These are phyloP conservation scores for Trichoderma simmonsii DNA, from an alignment of 2,329 filamentous ascomycete genomes.

Conservation along the genomic window DNA sequence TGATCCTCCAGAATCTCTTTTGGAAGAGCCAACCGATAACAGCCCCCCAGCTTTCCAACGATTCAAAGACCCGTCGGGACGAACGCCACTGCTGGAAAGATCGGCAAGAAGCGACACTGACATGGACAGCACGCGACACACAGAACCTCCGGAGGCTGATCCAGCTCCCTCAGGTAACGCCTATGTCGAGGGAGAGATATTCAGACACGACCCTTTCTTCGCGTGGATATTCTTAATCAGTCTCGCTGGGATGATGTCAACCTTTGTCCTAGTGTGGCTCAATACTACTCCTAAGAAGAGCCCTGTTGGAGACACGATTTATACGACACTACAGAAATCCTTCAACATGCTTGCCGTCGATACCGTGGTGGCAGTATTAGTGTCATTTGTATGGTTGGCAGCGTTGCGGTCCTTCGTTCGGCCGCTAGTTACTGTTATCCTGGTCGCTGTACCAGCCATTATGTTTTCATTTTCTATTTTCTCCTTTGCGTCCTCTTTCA, in stretches of 20 bases:
- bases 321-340: conserved; percentile 80
- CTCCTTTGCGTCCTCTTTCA: conserved; percentile 84
- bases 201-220: conserved; percentile 86
- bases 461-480: conserved; percentile 89
- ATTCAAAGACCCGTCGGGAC: conserved; percentile 45
- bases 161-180: conserved; percentile 45
- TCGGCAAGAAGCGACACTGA: conserved; percentile 49
- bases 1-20: conserved; percentile 59
- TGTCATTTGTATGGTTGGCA: conserved; percentile 88
- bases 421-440: conserved; percentile 73
- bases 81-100: conserved; percentile 40
- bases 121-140: conserved; percentile 37
- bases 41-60: conserved; percentile 61
- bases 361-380: conserved; percentile 82
- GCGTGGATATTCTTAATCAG: conserved; percentile 85
- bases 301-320: conserved; percentile 88
- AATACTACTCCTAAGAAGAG: conserved; percentile 74
- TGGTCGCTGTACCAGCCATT: conserved; percentile 81
- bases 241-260: conserved; percentile 78
- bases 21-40: conserved; percentile 52
- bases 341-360: conserved; percentile 89
- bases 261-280: conserved; percentile 84
- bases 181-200: conserved; percentile 63
- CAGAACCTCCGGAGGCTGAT: conserved; percentile 38
- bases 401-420: conserved; percentile 83